These are phyloP conservation scores for Schizosaccharomyces japonicus DNA, from an alignment of 805 yeast species.

Conservation along the genomic window DNA sequence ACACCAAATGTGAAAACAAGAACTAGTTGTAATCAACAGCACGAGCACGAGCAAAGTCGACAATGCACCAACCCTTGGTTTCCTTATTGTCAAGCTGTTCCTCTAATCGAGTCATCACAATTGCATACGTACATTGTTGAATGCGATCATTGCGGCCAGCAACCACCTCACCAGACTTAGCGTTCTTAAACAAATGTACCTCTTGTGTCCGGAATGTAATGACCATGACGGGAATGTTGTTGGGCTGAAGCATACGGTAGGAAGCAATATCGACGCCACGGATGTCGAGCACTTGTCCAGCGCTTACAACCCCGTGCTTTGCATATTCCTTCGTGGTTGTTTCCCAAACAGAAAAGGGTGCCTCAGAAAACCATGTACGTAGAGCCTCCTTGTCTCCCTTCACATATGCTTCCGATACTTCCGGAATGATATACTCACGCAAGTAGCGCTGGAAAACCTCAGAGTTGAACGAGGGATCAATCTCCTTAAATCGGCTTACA, in stretches of 20 bases:
- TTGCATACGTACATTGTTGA: slow-evolving; percentile 76
- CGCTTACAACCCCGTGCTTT: slow-evolving; percentile 77
- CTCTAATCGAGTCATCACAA: slow-evolving; percentile 82
- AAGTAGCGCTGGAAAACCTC: slow-evolving; percentile 60
- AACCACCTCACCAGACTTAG: slow-evolving; percentile 77
- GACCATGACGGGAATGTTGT: slow-evolving; percentile 76
- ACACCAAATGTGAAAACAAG: not conserved
- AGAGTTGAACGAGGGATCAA: slow-evolving; percentile 71
- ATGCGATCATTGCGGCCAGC: slow-evolving; percentile 93
- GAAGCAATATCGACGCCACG: slow-evolving; percentile 84
- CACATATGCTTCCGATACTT: slow-evolving; percentile 80
- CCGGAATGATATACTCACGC: slow-evolving; percentile 84
- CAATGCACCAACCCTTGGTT: slow-evolving; percentile 91
- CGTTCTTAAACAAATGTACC: slow-evolving; percentile 64
- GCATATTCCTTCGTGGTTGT: slow-evolving; percentile 80
- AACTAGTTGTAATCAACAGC: slow-evolving; percentile 50
- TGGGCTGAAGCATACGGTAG: slow-evolving; percentile 70
- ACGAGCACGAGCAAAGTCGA: slow-evolving; percentile 85
- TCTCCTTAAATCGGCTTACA: slow-evolving; percentile 55
- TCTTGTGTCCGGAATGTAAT: slow-evolving; percentile 94
- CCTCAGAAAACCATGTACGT: slow-evolving; percentile 85
- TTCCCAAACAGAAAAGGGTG: slow-evolving; percentile 82
- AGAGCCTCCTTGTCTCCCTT: slow-evolving; percentile 67
- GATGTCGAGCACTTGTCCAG: slow-evolving; percentile 75
- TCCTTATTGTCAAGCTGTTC: slow-evolving; percentile 74